Percentiles rank a stretch among this genome's conserved stretches.
phyloP scores from a whole-genome alignment of 768 basidiomycete genomes.

The Erythrobasidium yunnanense region DNA sequence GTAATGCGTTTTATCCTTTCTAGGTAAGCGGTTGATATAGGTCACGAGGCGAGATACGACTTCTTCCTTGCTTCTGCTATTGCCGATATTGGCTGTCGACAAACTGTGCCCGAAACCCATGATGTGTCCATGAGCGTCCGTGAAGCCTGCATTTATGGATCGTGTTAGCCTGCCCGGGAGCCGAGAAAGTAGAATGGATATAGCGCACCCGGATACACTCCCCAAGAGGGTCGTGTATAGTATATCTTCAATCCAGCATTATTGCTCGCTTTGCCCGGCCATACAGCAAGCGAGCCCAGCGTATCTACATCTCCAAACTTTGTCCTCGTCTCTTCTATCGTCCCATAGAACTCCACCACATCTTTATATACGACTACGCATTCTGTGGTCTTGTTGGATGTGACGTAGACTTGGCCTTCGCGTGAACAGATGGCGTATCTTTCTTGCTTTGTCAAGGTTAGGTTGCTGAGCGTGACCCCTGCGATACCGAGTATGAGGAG shows the following conservation, averaged over 20 bases:
- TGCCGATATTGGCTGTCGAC: slow-evolving; percentile 53
- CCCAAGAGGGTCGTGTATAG: neutral
- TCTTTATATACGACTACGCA: neutral
- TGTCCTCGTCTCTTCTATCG: neutral
- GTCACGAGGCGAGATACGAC: slow-evolving; percentile 53
- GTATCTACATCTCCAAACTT: neutral
- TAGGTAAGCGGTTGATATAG: slow-evolving; percentile 50
- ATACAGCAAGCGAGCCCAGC: neutral
- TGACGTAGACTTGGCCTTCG: neutral
- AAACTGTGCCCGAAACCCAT: slow-evolving; percentile 61
- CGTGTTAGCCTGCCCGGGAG: neutral
- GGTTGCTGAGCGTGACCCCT: no score
- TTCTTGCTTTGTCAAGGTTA: no score
- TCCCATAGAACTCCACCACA: neutral
- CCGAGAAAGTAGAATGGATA: neutral
- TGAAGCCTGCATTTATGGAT: neutral
- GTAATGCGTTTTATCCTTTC: slow-evolving; percentile 50
- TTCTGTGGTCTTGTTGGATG: neutral
- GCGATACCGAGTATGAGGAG: no score
- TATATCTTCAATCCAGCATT: neutral
- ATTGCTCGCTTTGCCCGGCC: neutral
- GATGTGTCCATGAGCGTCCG: slow-evolving; percentile 69
- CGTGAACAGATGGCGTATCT: neutral
- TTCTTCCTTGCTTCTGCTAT: slow-evolving; percentile 48
- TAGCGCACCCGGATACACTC: neutral